These are phyloP conservation scores for Pseudisothecium myosuroides DNA, from an alignment of 225 moss, liverwort and hornwort species.

Conservation along the genomic window DNA sequence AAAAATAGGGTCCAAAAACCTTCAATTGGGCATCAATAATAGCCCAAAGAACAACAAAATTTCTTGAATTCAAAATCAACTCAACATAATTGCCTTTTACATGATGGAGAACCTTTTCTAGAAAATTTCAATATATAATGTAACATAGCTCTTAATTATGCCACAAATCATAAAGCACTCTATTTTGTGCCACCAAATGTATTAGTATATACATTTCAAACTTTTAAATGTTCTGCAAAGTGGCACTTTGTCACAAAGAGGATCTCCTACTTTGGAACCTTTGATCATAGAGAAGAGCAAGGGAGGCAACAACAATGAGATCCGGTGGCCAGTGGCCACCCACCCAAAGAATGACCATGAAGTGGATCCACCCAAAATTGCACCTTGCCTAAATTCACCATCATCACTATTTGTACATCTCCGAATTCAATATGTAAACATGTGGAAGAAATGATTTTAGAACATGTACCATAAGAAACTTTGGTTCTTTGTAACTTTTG, in stretches of 20 bases:
- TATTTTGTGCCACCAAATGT: neutral
- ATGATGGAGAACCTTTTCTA: neutral
- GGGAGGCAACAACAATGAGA: neutral
- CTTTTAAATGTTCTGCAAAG: neutral
- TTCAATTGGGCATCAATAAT: rapidly evolving
- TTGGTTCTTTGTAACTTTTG: no score
- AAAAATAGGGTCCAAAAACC: rapidly evolving
- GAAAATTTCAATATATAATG: neutral
- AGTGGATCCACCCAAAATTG: no score
- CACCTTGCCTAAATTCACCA: no score
- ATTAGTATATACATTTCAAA: no score
- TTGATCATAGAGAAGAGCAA: neutral
- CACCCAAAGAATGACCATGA: neutral
- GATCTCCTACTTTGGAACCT: neutral
- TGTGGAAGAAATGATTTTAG: no score
- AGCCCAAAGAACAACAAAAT: rapidly evolving
- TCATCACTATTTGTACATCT: no score
- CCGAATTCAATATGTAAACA: no score
- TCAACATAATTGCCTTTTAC: neutral
- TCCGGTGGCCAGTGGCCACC: neutral
- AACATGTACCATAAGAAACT: no score
- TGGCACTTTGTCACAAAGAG: neutral
- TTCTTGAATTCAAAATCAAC: neutral
- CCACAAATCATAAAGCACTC: neutral
- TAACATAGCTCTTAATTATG: rapidly evolving